Evolutionary conservation across 768 basidiomycete genomes (phyloP), one percentile per base, ranked within the genome.

Genomic region (Boletellus sp.): DNA sequence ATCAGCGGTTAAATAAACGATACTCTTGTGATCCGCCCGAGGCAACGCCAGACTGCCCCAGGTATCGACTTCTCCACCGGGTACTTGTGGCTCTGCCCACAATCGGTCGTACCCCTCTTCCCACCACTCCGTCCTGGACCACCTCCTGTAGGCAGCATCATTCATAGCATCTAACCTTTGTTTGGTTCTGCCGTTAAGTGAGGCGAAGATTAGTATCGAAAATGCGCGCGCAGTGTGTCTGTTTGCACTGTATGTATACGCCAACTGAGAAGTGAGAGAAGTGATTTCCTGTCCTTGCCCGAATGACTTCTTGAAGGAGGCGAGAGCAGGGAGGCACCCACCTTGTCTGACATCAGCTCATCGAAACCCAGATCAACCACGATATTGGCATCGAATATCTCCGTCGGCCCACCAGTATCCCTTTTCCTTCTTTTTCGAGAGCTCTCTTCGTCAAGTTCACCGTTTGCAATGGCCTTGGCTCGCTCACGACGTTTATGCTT

Each of bases 1-100:
- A 70, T 99, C 96, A 2, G 94, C 96, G 7, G 96, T 96, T 45
- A 99, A 81, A 68, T 99, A 99, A 34, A 98, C 78, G 46, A 96
- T 73, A 39, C 64, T 80, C 52, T 80, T 67, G 57, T 77, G 76
- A 50, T 68, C 54, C 24, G 54, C 56, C 45, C 54, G 57, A 13
- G 60, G 38, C n/a, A 42, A 38, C 6, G 17, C 26, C 19, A 10
- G 31, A 33, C 19, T 26, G 40, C 34, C 32, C 38, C 48, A 43
- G 7, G 17, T n/a, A 39, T 42, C 24, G 19, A 34, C 33, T 50
- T 55, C 47, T 43, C 47, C 47, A 41, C 15, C 15, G 20, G 44
- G 40, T 13, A 28, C 31, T 24, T 12, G 47, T 41, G 15, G 37
- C 37, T 56, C 59, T 22, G 60, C 66, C 90, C 89, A 93, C 17